These are phyloP conservation scores for Irpex rosettiformis DNA, from an alignment of 1,284 basidiomycete genomes.

Conservation along the genomic window DNA sequence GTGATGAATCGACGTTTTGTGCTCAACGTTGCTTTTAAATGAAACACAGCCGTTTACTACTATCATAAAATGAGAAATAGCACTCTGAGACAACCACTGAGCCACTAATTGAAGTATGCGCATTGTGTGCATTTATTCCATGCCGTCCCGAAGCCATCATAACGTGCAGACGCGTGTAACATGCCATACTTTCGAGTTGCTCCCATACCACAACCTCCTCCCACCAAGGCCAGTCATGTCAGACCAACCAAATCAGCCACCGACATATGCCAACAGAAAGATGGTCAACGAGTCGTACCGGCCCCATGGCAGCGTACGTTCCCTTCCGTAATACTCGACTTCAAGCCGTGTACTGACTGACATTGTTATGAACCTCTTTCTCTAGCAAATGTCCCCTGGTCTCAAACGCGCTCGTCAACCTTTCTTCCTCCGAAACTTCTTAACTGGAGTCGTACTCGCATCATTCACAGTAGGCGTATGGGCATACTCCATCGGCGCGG, in stretches of 20 bases:
- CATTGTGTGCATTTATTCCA: too few relatives aligned
- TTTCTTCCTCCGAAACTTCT: slow-evolving; percentile 74
- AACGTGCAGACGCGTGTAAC: not conserved
- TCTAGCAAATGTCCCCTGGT: slow-evolving; percentile 79
- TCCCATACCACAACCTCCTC: slow-evolving; percentile 6
- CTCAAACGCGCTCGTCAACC: slow-evolving; percentile 85
- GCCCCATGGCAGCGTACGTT: slow-evolving; percentile 34
- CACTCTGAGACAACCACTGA: too few relatives aligned
- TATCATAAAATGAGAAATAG: not conserved
- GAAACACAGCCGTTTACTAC: not conserved
- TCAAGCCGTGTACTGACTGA: not conserved
- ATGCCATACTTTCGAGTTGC: slow-evolving; percentile 6
- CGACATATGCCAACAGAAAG: slow-evolving; percentile 32
- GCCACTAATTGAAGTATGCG: too few relatives aligned
- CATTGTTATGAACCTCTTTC: not conserved
- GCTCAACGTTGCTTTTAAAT: too few relatives aligned
- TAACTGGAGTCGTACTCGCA: slow-evolving; percentile 74
- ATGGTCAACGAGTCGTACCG: slow-evolving; percentile 36
- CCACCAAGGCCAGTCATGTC: not conserved
- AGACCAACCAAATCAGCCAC: not conserved
- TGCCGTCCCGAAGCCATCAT: not conserved
- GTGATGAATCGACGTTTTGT: too few relatives aligned
- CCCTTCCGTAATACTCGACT: slow-evolving; percentile 15
- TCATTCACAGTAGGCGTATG: slow-evolving; percentile 85
- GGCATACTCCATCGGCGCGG: slow-evolving; percentile 90